A percentile compares a stretch with the other conserved stretches of the same genome.
Evolutionary conservation across 2,329 filamentous ascomycete genomes (phyloP).

Genomic region (Scedosporium apiospermum): DNA sequence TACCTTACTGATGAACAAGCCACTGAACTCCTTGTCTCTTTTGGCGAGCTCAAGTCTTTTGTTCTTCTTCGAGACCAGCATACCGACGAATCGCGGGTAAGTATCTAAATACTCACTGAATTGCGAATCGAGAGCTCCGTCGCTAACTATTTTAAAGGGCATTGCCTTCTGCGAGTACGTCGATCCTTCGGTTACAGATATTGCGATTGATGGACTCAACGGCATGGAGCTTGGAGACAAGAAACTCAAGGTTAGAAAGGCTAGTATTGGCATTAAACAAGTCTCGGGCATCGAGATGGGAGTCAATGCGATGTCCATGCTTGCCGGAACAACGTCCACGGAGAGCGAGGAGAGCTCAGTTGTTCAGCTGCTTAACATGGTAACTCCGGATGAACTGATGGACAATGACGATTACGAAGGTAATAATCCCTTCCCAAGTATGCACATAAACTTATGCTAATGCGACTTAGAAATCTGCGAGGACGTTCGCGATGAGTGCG

Average conservation of each 20-base stretch:
- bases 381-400: constrained; percentile 88
- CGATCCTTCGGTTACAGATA: constrained; percentile 64
- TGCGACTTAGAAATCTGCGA: constrained; percentile 74
- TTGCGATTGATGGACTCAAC: constrained; percentile 84
- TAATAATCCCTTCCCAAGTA: constrained; percentile 27
- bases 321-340: constrained; percentile 77
- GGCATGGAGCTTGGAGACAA: constrained; percentile 88
- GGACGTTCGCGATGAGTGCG: constrained; percentile 86
- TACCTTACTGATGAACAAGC: constrained; percentile 90
- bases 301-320: constrained; percentile 95
- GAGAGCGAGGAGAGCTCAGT: constrained; percentile 76
- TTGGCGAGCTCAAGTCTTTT: constrained; percentile 90
- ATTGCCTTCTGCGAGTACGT: constrained; percentile 95
- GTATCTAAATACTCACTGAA: constrained; percentile 17
- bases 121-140: background rate
- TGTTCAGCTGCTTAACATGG: constrained; percentile 94
- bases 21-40: constrained; percentile 78
- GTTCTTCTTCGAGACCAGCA: constrained; percentile 77
- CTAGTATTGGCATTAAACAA: constrained; percentile 90
- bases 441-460: constrained; percentile 22
- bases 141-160: constrained; percentile 47
- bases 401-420: constrained; percentile 94
- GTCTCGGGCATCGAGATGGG: constrained; percentile 87
- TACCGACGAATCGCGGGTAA: constrained; percentile 79
- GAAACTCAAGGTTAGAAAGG: constrained; percentile 75